Conservation (phyloP, 139 green algal species). For the Micractinium sp. region DNA sequence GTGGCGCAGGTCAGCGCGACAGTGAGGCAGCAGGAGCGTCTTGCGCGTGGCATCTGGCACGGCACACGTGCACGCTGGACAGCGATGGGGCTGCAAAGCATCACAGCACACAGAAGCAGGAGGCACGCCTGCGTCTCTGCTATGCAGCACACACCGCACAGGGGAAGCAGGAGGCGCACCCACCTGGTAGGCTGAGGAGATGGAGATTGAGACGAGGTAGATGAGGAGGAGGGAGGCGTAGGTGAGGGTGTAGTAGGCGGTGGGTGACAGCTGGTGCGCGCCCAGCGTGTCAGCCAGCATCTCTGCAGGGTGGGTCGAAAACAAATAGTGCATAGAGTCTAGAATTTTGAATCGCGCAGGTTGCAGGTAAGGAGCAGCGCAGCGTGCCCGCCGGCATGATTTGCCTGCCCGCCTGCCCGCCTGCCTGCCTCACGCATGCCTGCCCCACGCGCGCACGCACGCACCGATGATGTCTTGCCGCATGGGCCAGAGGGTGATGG, state of each 20-base stretch:
- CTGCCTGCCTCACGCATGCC: background rate
- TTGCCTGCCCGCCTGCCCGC: too few relatives aligned
- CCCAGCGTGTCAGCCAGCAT: slow-evolving; percentile 7
- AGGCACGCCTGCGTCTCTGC: background rate
- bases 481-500: slow-evolving; percentile 42
- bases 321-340: background rate
- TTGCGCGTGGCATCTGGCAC: background rate
- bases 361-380: too few relatives aligned
- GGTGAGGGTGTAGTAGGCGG: slow-evolving; percentile 26
- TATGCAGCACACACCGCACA: too few relatives aligned
- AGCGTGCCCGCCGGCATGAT: too few relatives aligned
- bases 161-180: background rate
- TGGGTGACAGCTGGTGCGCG: background rate
- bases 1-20: too few relatives aligned
- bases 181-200: slow-evolving; percentile 27
- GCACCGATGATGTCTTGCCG: slow-evolving; percentile 28
- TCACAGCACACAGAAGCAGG: background rate
- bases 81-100: background rate
- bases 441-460: background rate
- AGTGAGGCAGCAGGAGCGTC: background rate
- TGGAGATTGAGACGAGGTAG: background rate
- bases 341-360: too few relatives aligned
- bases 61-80: background rate
- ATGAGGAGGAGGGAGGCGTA: slow-evolving; percentile 25
- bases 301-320: slow-evolving; percentile 6